Conservation (phyloP, 129 eudicot species). For the Tagetes erecta region DNA sequence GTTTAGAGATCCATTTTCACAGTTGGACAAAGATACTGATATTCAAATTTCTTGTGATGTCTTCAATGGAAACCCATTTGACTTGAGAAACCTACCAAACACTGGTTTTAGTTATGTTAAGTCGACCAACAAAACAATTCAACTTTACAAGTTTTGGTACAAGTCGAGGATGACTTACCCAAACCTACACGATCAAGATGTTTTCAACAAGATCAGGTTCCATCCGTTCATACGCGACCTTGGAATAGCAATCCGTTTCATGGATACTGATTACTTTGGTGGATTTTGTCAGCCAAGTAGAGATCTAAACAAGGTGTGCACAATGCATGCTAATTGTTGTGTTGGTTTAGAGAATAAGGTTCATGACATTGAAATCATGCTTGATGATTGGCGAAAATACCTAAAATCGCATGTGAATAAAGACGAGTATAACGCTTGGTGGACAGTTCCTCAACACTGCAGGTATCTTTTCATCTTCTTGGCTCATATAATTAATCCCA, state of each 20-base stretch:
- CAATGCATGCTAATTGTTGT: slow-evolving; percentile 36
- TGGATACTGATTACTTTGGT: slow-evolving; percentile 68
- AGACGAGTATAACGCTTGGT: neutral
- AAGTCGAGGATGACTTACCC: slow-evolving; percentile 51
- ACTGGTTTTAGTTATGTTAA: slow-evolving; percentile 65
- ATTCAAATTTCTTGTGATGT: slow-evolving; percentile 72
- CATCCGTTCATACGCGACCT: slow-evolving; percentile 41
- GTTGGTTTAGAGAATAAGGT: slow-evolving; percentile 24
- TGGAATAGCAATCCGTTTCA: slow-evolving; percentile 51
- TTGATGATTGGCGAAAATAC: slow-evolving; percentile 23
- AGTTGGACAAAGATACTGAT: slow-evolving; percentile 51
- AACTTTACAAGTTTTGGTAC: slow-evolving; percentile 73
- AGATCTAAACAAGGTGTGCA: slow-evolving; percentile 29
- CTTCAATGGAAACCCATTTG: slow-evolving; percentile 42
- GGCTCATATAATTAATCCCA: neutral
- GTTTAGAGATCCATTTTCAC: slow-evolving; percentile 71
- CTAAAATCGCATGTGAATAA: neutral
- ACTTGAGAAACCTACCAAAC: slow-evolving; percentile 56
- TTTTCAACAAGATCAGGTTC: slow-evolving; percentile 52
- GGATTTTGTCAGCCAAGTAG: slow-evolving; percentile 54
- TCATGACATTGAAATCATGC: slow-evolving; percentile 25
- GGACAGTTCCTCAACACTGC: slow-evolving; percentile 29
- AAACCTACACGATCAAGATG: slow-evolving; percentile 63
- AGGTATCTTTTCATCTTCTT: slow-evolving; percentile 8
- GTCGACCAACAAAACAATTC: slow-evolving; percentile 51